Percentiles rank a stretch among this genome's conserved stretches.
These are phyloP conservation scores for Skeletonema costatum DNA, from an alignment of 108 stramenopile genomes.

Conservation along the genomic window DNA sequence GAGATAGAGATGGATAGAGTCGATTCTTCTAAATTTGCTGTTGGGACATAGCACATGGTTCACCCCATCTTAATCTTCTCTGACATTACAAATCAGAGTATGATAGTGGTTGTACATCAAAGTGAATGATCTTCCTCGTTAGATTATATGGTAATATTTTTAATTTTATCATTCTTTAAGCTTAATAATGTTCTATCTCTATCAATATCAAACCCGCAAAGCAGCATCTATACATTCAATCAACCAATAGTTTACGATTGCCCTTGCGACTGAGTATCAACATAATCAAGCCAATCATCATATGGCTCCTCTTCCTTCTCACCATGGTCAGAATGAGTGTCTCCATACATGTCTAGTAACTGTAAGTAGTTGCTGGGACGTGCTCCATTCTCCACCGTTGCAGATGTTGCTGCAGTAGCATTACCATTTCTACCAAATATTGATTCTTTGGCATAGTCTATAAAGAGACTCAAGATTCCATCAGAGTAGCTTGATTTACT, in stretches of 20 bases:
- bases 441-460: constrained; percentile 10
- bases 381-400: background rate
- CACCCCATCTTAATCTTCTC: too few relatives aligned
- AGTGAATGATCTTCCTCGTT: too few relatives aligned
- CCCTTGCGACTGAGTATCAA: constrained; percentile 19
- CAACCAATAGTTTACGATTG: background rate
- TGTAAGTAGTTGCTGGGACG: constrained; percentile 18
- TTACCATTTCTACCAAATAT: background rate
- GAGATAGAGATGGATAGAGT: constrained; percentile 11
- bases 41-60: background rate
- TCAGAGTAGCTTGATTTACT: background rate
- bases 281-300: constrained; percentile 45
- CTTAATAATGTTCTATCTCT: too few relatives aligned
- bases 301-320: background rate
- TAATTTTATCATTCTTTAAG: too few relatives aligned
- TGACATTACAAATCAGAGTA: too few relatives aligned
- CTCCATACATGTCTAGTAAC: constrained; percentile 43
- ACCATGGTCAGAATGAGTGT: background rate
- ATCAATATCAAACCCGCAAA: background rate
- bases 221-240: background rate
- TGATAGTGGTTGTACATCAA: too few relatives aligned
- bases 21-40: background rate
- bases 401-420: background rate
- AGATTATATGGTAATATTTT: too few relatives aligned
- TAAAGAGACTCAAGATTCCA: background rate